Conservation (phyloP, 2,329 filamentous ascomycete genomes). For the Podosphaera leucotricha region DNA sequence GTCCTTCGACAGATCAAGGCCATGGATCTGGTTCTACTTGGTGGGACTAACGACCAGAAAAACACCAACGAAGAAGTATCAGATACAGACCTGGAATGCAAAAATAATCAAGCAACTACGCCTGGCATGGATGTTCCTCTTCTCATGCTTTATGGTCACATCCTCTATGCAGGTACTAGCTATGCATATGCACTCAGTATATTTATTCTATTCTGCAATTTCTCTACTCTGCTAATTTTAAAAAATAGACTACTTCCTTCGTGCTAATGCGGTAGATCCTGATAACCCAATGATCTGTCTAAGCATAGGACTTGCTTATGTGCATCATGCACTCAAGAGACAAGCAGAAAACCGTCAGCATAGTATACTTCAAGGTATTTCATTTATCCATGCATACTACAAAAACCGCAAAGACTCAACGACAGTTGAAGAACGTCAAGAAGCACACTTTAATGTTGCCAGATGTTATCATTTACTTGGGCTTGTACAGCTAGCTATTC, state of each 20-base stretch:
- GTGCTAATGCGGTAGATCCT: constrained; percentile 50
- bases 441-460: constrained; percentile 64
- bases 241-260: constrained; percentile 53
- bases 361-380: constrained; percentile 61
- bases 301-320: constrained; percentile 59
- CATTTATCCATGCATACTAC: constrained; percentile 58
- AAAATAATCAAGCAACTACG: constrained; percentile 14
- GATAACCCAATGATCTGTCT: constrained; percentile 59
- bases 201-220: constrained; percentile 3
- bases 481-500: constrained; percentile 45
- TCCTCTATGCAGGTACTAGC: constrained; percentile 61
- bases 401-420: constrained; percentile 24
- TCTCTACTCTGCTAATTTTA: constrained; percentile 2
- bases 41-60: constrained; percentile 23
- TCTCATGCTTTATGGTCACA: constrained; percentile 74
- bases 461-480: constrained; percentile 56
- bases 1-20: constrained; percentile 77
- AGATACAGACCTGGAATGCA: constrained; percentile 17
- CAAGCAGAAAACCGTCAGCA: constrained; percentile 80
- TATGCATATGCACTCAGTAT: constrained; percentile 61
- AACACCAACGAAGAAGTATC: constrained; percentile 21
- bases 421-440: constrained; percentile 29
- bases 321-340: constrained; percentile 73
- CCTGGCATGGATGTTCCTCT: constrained; percentile 47
- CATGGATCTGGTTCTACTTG: constrained; percentile 48